Percentiles rank a stretch among this genome's conserved stretches.
phyloP scores from a whole-genome alignment of 2,329 filamentous ascomycete species.

The Blastomyces parvus region DNA sequence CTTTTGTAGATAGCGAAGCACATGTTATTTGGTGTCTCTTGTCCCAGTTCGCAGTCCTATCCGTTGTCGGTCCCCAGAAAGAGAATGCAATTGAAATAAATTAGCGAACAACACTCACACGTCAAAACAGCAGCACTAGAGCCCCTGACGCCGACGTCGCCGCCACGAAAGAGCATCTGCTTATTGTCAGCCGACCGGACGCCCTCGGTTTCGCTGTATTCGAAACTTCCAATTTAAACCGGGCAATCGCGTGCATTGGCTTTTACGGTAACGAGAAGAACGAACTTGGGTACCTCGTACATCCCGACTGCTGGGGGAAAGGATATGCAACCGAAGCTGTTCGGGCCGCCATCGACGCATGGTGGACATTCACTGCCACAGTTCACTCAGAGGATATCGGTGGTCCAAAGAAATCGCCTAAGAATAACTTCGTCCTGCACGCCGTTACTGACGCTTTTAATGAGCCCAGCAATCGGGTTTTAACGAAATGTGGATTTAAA shows the following conservation, averaged over 20 bases:
- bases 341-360: constrained; percentile 17
- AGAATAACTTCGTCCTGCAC: neutral
- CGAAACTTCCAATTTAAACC: constrained; percentile 11
- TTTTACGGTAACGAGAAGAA: constrained; percentile 17
- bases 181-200: neutral
- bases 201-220: constrained; percentile 17
- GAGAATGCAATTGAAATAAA: neutral
- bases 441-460: neutral
- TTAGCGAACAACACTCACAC: neutral
- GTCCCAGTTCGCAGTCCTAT: neutral
- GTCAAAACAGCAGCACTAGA: constrained; percentile 5
- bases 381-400: neutral
- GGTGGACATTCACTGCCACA: constrained; percentile 19
- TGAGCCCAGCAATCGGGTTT: constrained; percentile 3
- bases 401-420: neutral
- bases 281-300: constrained; percentile 20
- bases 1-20: neutral
- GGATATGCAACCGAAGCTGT: constrained; percentile 22
- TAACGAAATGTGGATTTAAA: constrained; percentile 9
- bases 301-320: constrained; percentile 21
- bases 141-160: constrained; percentile 10
- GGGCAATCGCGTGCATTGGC: constrained; percentile 17
- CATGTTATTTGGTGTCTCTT: neutral
- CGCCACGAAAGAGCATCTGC: constrained; percentile 5
- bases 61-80: no score